phyloP scores from a whole-genome alignment of 176 grass and related monocot species.

The Secale cereale region DNA sequence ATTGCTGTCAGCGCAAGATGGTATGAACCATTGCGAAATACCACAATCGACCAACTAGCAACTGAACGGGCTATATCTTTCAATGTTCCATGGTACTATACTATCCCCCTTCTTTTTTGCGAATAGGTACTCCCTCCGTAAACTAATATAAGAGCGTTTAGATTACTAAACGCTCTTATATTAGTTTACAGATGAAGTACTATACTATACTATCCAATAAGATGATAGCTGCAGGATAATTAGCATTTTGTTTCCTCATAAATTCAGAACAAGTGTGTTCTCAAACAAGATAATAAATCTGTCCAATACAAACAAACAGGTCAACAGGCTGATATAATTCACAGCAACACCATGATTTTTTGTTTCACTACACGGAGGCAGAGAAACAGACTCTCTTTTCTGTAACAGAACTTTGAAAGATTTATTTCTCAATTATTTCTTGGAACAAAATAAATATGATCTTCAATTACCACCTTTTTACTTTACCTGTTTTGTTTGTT shows the following conservation, averaged over 20 bases:
- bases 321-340: background rate
- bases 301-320: background rate
- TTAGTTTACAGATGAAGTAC: too few relatives aligned
- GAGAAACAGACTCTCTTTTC: background rate
- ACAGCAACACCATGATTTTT: background rate
- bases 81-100: conserved; percentile 36
- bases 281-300: background rate
- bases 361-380: background rate
- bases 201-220: background rate
- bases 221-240: background rate
- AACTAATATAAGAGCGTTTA: too few relatives aligned
- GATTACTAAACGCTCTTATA: too few relatives aligned
- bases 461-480: background rate
- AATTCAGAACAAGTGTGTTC: background rate
- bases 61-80: conserved; percentile 31
- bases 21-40: conserved; percentile 41
- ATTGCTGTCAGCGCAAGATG: conserved; percentile 31
- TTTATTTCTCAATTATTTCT: background rate
- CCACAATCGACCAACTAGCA: conserved; percentile 24
- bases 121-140: too few relatives aligned
- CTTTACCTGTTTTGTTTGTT: background rate
- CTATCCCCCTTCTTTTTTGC: too few relatives aligned
- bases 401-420: background rate
- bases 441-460: background rate
- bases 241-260: background rate